Evolutionary conservation across 805 yeast genomes (phyloP).

Genomic region (Teunomyces lycoperdinae): DNA sequence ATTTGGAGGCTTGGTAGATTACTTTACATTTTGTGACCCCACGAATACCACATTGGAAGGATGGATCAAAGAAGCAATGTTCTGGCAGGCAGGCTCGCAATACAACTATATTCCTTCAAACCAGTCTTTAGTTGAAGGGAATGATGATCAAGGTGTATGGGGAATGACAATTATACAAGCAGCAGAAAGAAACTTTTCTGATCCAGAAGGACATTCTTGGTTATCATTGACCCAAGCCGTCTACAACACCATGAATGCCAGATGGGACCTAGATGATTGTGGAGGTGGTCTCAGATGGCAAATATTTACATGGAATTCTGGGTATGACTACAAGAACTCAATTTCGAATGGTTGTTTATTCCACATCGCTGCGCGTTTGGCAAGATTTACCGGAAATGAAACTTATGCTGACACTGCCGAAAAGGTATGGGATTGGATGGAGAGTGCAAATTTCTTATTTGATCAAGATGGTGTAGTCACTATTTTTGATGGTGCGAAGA

Average conservation of each 20-base stretch:
- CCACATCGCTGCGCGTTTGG: slow-evolving; percentile 83
- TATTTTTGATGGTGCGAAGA: slow-evolving; percentile 60
- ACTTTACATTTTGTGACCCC: slow-evolving; percentile 36
- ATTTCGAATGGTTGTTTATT: slow-evolving; percentile 89
- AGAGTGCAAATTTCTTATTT: slow-evolving; percentile 21
- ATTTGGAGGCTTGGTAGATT: slow-evolving; percentile 46
- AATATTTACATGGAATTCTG: slow-evolving; percentile 90
- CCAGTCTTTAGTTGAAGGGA: slow-evolving; percentile 47
- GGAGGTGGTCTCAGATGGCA: slow-evolving; percentile 96
- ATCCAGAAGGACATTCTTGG: slow-evolving; percentile 73
- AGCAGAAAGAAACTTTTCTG: slow-evolving; percentile 42
- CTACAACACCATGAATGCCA: slow-evolving; percentile 81
- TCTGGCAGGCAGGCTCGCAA: slow-evolving; percentile 41
- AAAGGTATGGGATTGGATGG: slow-evolving; percentile 80
- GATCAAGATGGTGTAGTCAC: slow-evolving; percentile 16
- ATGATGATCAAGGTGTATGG: slow-evolving; percentile 56
- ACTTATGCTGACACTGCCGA: slow-evolving; percentile 76
- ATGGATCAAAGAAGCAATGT: slow-evolving; percentile 38
- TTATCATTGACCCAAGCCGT: slow-evolving; percentile 81
- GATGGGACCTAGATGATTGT: slow-evolving; percentile 80
- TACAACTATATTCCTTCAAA: slow-evolving; percentile 44
- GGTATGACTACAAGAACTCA: slow-evolving; percentile 89
- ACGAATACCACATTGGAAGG: slow-evolving; percentile 29
- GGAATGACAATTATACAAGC: slow-evolving; percentile 47
- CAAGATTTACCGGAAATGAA: slow-evolving; percentile 74